Evolutionary conservation across 2,329 filamentous ascomycete genomes (phyloP).

Genomic region (Alternaria sp.): DNA sequence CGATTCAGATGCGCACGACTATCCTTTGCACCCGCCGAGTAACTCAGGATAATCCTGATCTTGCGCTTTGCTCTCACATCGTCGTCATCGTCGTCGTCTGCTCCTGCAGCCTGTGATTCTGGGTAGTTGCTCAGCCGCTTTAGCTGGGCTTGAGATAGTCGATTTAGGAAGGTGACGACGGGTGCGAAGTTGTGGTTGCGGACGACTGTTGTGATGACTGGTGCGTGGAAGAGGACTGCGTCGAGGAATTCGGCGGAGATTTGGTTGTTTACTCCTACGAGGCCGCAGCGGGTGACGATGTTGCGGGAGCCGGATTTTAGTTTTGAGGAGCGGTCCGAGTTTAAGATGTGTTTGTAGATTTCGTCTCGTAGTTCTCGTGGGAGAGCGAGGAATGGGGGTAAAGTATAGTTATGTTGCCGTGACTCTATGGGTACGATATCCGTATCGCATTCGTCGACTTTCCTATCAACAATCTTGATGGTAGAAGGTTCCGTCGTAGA

Average conservation of each 20-base stretch:
- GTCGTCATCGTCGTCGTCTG: neutral
- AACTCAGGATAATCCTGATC: conserved; percentile 12
- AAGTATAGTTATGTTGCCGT: neutral
- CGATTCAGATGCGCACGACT: conserved; percentile 19
- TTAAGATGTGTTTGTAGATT: conserved; percentile 26
- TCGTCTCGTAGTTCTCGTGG: conserved; percentile 29
- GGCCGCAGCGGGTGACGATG: conserved; percentile 20
- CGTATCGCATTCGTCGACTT: neutral
- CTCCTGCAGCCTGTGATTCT: neutral
- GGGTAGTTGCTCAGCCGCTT: neutral
- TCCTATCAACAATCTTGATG: neutral
- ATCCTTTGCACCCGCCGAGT: conserved; percentile 10
- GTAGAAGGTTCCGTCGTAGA: neutral
- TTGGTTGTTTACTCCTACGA: conserved; percentile 21
- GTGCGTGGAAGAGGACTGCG: conserved; percentile 22
- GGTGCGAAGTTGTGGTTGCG: conserved; percentile 29
- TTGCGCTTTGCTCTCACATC: conserved; percentile 5
- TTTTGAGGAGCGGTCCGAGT: neutral
- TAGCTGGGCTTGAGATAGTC: conserved; percentile 22
- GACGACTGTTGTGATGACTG: conserved; percentile 20
- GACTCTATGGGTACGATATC: neutral
- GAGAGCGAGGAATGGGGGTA: conserved; percentile 19
- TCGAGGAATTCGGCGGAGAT: conserved; percentile 23
- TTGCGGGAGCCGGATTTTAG: conserved; percentile 12
- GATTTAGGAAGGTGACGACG: conserved; percentile 27